Evolutionary conservation across 176 grass and related monocot species (phyloP).

Genomic region (Dactylis glomerata): DNA sequence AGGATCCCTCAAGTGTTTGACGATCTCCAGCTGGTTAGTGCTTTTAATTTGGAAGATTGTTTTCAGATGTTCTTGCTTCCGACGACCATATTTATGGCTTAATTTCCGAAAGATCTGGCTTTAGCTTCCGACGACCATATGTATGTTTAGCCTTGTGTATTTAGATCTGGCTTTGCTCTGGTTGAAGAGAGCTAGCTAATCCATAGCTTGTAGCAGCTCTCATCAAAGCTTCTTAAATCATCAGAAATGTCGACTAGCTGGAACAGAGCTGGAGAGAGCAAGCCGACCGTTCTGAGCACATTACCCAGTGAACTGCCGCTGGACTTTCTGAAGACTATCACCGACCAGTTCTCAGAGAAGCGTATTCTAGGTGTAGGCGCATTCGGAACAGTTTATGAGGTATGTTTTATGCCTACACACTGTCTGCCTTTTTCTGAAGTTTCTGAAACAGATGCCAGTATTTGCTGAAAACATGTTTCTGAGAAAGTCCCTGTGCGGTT

Average conservation of each 20-base stretch:
- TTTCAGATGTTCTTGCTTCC: neutral
- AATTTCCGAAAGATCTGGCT: neutral
- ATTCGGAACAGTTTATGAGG: conserved; percentile 39
- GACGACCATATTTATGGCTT: neutral
- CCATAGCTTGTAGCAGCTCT: neutral
- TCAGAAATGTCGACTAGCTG: neutral
- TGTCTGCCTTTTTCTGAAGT: neutral
- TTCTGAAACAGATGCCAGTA: neutral
- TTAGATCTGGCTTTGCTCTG: neutral
- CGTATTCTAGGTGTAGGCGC: conserved; percentile 9
- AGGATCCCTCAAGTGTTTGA: neutral
- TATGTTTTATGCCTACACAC: neutral
- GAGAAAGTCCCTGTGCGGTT: neutral
- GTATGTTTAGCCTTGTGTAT: neutral
- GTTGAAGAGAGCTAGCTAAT: neutral
- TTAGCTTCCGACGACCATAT: neutral
- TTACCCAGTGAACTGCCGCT: conserved; percentile 3
- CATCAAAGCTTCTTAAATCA: neutral
- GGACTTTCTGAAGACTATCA: conserved; percentile 19
- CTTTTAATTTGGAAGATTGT: neutral
- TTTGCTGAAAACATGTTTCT: neutral
- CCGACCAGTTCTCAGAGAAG: neutral
- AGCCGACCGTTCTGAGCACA: conserved; percentile 14
- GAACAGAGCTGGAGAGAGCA: neutral
- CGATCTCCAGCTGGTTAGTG: conserved; percentile 3